Evolutionary conservation across 192 early-diverging fungal genomes (phyloP), one percentile per base, ranked within the genome.

Genomic region (Umbelopsis ramanniana): DNA sequence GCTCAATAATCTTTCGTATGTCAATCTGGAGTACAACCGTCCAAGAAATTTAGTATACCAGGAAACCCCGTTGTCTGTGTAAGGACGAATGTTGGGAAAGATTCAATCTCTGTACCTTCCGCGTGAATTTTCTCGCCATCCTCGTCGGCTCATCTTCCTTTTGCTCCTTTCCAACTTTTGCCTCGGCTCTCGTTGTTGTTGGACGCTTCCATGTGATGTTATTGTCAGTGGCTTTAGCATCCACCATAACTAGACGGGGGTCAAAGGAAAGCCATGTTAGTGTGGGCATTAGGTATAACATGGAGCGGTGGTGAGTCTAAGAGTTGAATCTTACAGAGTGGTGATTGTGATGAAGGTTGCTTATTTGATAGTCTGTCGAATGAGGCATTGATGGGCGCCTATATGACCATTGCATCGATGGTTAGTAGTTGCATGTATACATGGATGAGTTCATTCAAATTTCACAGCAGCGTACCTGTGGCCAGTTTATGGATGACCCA

Each of bases 1-100:
- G 47, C 10, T 75, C 67, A 46, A 79, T 75, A 33, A 79, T 72
- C 17, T 69, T 72, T 15, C 52, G 37, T 52, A 75, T 79, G 68
- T 79, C 72, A 15, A 79, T 68, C 78, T 79, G 19, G 3, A 19
- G 19, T 14, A 6, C 48, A 0, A 21, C 2, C 14, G 29, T 24
- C 17, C 9, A 46, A 2, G 0, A 0, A 12, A 46, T 68, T n/a
- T 15, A 63, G 33, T 19, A 63, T 12, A 0, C 17, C 19, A 21
- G 48, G 15, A 17, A 21, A 15, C 17, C 15, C 17, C 48, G 40
- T 24, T 22, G 22, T 5, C 10, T 29, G 4, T 22, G 12, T 8
- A 54, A 54, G 9, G 26, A 26, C 23, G 23, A 54, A 24, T 24
- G 11, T 6, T 52, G 22, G 5, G 22, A 26, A 10, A 22, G 8